Evolutionary conservation across 164 flowering plant species (phyloP).

Genomic region (Liriodendron chinense): DNA sequence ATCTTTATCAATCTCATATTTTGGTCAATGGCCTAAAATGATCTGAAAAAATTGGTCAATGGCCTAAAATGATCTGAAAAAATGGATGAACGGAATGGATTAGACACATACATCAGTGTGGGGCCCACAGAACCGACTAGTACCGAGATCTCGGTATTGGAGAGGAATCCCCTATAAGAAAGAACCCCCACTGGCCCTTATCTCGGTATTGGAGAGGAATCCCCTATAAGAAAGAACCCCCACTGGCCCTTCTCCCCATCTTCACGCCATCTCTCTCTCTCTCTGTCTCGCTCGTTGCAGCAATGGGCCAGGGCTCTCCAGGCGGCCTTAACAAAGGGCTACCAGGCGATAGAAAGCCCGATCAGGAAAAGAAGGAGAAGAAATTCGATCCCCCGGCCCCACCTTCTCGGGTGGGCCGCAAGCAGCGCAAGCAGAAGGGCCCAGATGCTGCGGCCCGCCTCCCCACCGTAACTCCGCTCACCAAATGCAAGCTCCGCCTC

Average conservation of each 20-base stretch:
- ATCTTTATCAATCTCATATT: too few species aligned
- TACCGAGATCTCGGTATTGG: too few species aligned
- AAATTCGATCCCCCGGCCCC: conserved; percentile 42
- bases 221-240: neutral
- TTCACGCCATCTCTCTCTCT: neutral
- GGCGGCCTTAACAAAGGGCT: conserved; percentile 29
- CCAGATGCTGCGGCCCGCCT: conserved; percentile 40
- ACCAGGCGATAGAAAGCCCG: conserved; percentile 25
- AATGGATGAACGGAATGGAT: too few species aligned
- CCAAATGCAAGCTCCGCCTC: conserved; percentile 38
- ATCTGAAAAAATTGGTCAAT: too few species aligned
- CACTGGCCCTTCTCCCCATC: neutral
- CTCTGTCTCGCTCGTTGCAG: neutral
- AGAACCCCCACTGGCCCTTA: too few species aligned
- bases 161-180: too few species aligned
- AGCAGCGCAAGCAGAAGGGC: conserved; percentile 38
- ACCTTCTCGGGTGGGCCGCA: conserved; percentile 41
- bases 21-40: too few species aligned
- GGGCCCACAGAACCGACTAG: too few species aligned
- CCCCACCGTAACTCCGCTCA: conserved; percentile 32
- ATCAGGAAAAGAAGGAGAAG: conserved; percentile 38
- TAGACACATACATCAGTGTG: too few species aligned
- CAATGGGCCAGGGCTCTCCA: conserved; percentile 38
- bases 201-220: too few species aligned
- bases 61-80: too few species aligned